These are phyloP conservation scores for Cordyceps farinosa DNA, from an alignment of 2,329 filamentous ascomycete species.

Conservation along the genomic window DNA sequence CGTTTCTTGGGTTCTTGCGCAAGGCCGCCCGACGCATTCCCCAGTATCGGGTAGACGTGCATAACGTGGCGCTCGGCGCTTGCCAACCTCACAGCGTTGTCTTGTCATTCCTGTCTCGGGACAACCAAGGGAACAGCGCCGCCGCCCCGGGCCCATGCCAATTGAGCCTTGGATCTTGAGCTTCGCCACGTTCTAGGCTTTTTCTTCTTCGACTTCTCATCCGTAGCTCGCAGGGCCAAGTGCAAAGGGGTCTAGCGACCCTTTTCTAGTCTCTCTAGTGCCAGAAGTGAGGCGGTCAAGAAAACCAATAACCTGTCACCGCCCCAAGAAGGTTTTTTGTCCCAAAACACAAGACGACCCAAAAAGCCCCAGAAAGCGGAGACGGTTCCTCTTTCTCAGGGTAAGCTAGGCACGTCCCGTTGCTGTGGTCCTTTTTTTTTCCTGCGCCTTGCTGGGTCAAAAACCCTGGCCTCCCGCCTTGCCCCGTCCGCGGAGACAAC, in stretches of 20 bases:
- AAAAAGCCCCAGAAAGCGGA: conserved; percentile 11
- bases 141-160: background rate
- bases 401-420: conserved; percentile 13
- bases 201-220: background rate
- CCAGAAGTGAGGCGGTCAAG: conserved; percentile 8
- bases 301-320: conserved; percentile 4
- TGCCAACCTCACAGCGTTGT: background rate
- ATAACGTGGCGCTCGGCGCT: conserved; percentile 11
- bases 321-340: background rate
- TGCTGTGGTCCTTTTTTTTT: background rate
- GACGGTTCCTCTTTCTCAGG: background rate
- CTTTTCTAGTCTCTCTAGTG: background rate
- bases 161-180: background rate
- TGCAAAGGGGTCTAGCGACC: background rate
- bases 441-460: background rate
- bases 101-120: conserved; percentile 3
- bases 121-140: background rate
- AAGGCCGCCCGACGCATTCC: conserved; percentile 6
- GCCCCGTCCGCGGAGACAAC: background rate
- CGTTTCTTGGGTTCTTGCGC: conserved; percentile 8
- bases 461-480: background rate
- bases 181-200: background rate
- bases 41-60: conserved; percentile 13
- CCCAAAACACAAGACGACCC: background rate
- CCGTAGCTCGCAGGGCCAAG: background rate